Conservation (phyloP, 257 asterid genomes). For the Nicotiana knightiana region DNA sequence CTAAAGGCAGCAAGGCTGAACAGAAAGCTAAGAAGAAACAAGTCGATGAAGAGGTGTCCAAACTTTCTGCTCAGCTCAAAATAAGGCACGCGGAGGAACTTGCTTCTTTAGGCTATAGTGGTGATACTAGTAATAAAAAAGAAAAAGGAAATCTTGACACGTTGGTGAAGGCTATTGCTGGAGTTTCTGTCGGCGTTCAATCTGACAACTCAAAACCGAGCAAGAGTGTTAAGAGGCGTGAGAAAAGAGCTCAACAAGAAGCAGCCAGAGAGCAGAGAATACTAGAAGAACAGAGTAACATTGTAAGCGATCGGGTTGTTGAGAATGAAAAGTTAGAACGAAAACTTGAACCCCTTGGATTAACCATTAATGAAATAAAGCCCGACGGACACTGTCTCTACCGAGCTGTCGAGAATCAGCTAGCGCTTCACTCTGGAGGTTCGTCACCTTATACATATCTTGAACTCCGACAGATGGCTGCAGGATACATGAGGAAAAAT, state of each 20-base stretch:
- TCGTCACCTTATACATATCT: constrained; percentile 53
- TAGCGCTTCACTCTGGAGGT: constrained; percentile 49
- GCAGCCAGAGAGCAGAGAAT: constrained; percentile 93
- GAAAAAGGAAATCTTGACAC: constrained; percentile 57
- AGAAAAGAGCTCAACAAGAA: constrained; percentile 85
- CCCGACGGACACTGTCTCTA: constrained; percentile 96
- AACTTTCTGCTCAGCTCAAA: constrained; percentile 61
- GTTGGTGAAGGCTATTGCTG: constrained; percentile 85
- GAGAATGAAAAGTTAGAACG: constrained; percentile 60
- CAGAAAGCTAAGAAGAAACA: constrained; percentile 97
- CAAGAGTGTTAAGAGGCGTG: constrained; percentile 69
- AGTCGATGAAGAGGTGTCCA: constrained; percentile 82
- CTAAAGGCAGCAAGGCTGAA: constrained; percentile 96
- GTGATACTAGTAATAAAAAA: constrained; percentile 29
- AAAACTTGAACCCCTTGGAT: constrained; percentile 85
- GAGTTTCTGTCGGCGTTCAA: constrained; percentile 55
- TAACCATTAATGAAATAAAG: constrained; percentile 66
- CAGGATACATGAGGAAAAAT: constrained; percentile 67
- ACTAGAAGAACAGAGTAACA: constrained; percentile 77
- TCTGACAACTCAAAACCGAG: constrained; percentile 63
- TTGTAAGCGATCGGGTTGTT: constrained; percentile 51
- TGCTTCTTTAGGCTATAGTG: constrained; percentile 61
- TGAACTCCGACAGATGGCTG: constrained; percentile 73
- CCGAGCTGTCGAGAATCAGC: constrained; percentile 81
- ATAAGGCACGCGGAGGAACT: constrained; percentile 68